phyloP scores from a whole-genome alignment of 1,284 basidiomycete genomes.

The Ceratobasidium sp. region DNA sequence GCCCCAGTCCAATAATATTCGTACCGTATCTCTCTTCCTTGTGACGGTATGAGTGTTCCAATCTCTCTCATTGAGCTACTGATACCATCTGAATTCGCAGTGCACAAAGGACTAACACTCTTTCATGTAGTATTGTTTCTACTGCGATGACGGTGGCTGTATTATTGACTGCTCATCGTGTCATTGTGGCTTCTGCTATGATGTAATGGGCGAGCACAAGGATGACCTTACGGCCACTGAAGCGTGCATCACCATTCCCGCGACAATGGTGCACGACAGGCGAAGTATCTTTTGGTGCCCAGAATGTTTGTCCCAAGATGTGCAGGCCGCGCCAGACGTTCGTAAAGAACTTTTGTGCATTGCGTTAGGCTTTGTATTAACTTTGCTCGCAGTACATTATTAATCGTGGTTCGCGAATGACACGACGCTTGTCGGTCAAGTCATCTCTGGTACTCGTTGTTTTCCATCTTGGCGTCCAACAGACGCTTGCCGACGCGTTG shows the following conservation, averaged over 20 bases:
- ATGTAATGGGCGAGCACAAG: background rate
- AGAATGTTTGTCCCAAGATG: background rate
- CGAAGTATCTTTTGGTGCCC: conserved; percentile 12
- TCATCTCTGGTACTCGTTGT: conserved; percentile 8
- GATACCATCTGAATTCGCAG: too few species aligned
- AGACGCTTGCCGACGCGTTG: background rate
- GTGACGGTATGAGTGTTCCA: too few species aligned
- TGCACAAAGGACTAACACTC: too few species aligned
- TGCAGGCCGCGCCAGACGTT: background rate
- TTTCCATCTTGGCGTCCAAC: background rate
- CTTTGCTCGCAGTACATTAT: background rate
- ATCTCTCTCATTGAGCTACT: too few species aligned
- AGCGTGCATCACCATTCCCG: conserved; percentile 9
- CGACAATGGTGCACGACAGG: background rate
- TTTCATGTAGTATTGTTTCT: conserved; percentile 18
- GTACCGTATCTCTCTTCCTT: too few species aligned
- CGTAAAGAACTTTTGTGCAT: background rate
- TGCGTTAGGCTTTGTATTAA: too few species aligned
- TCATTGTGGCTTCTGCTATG: conserved; percentile 1
- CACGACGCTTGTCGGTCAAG: background rate
- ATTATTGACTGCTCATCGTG: conserved; percentile 17
- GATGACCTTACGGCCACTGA: background rate
- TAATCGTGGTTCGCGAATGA: conserved; percentile 15
- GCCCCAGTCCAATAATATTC: too few species aligned
- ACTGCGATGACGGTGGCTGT: conserved; percentile 11